These are phyloP conservation scores for Colletotrichum lentis DNA, from an alignment of 2,329 filamentous ascomycete genomes.

Conservation along the genomic window DNA sequence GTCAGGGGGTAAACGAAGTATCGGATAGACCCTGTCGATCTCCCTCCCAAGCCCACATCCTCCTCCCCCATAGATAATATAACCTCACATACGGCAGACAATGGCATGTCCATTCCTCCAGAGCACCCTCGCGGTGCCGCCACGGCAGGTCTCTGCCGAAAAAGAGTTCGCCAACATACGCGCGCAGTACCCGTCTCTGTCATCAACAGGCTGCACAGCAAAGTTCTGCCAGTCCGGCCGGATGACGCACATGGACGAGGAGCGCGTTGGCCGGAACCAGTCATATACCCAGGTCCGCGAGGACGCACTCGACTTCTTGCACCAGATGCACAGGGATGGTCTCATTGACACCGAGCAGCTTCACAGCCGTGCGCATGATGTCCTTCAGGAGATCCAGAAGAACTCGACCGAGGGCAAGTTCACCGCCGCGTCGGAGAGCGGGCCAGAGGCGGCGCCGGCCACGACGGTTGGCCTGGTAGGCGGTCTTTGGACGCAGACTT, in stretches of 20 bases:
- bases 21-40: slow-evolving; percentile 1
- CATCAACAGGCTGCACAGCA: slow-evolving; percentile 31
- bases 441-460: slow-evolving; percentile 15
- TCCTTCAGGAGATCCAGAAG: slow-evolving; percentile 34
- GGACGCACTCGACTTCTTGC: slow-evolving; percentile 33
- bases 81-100: background rate
- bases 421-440: slow-evolving; percentile 12
- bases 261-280: slow-evolving; percentile 34
- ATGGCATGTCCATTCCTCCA: slow-evolving; percentile 36
- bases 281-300: slow-evolving; percentile 35
- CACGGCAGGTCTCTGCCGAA: slow-evolving; percentile 22
- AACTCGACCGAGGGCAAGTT: slow-evolving; percentile 32
- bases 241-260: slow-evolving; percentile 35
- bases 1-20: slow-evolving; percentile 8
- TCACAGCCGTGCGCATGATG: slow-evolving; percentile 27
- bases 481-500: slow-evolving; percentile 35
- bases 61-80: background rate
- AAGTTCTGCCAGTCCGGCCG: slow-evolving; percentile 34
- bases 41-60: background rate
- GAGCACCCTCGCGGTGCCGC: slow-evolving; percentile 28
- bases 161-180: slow-evolving; percentile 36
- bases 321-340: slow-evolving; percentile 33
- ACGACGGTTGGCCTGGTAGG: slow-evolving; percentile 22
- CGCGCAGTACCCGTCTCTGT: slow-evolving; percentile 26
- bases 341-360: slow-evolving; percentile 27